These are phyloP conservation scores for Liriodendron chinense DNA, from an alignment of 164 flowering plant species.

Conservation along the genomic window DNA sequence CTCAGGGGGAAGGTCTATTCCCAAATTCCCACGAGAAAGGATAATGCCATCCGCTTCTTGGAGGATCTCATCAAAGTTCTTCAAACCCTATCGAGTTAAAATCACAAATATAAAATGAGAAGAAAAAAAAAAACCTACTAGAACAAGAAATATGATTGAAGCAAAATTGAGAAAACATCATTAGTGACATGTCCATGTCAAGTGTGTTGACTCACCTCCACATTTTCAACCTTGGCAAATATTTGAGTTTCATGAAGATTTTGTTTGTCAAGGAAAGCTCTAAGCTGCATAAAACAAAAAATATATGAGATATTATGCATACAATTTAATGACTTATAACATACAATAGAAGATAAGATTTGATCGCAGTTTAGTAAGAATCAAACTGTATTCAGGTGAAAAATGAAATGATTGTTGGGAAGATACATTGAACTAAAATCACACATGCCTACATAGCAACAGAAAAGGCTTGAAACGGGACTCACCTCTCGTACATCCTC, in stretches of 20 bases:
- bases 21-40: slow-evolving; percentile 33
- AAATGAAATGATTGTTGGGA: neutral
- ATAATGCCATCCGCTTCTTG: no score
- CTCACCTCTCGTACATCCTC: slow-evolving; percentile 48
- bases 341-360: neutral
- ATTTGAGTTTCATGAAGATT: slow-evolving; percentile 41
- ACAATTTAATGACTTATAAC: neutral
- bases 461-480: neutral
- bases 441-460: neutral
- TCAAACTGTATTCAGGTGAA: neutral
- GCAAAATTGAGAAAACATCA: neutral
- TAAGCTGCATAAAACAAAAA: slow-evolving; percentile 31
- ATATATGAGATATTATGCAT: neutral
- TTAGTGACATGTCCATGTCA: neutral
- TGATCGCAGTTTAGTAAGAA: neutral
- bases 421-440: neutral
- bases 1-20: slow-evolving; percentile 53
- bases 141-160: neutral
- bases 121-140: neutral
- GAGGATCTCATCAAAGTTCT: no score
- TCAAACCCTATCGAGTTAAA: no score
- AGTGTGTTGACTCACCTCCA: slow-evolving; percentile 37
- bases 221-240: slow-evolving; percentile 50
- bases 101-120: no score
- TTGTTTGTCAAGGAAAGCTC: slow-evolving; percentile 36